phyloP scores from a whole-genome alignment of 2,329 filamentous ascomycete genomes.

The Meredithiella fracta region DNA sequence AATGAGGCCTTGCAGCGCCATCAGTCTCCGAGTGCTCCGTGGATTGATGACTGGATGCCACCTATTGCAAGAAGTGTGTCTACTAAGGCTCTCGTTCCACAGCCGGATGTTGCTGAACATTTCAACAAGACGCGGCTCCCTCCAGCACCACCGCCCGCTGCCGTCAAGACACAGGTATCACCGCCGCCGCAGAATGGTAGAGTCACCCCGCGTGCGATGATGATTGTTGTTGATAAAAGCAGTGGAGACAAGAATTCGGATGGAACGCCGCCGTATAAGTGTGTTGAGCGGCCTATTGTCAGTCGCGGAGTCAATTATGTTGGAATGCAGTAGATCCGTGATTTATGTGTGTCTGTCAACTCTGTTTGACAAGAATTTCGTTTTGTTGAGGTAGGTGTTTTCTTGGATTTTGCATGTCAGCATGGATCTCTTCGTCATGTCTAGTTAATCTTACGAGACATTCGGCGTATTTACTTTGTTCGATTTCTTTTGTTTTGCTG shows the following conservation, averaged over 20 bases:
- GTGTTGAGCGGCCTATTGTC: slow-evolving; percentile 3
- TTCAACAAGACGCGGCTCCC: neutral
- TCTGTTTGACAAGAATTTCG: too few relatives aligned
- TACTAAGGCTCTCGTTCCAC: neutral
- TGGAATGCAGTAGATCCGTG: too few relatives aligned
- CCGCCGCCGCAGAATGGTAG: neutral
- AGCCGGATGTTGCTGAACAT: too few relatives aligned
- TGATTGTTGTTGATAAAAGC: neutral
- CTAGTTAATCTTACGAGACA: too few relatives aligned
- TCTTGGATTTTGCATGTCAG: too few relatives aligned
- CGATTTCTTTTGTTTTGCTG: too few relatives aligned
- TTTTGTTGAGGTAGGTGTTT: too few relatives aligned
- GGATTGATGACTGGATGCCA: slow-evolving; percentile 13
- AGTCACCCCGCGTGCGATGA: slow-evolving; percentile 6
- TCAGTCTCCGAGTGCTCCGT: neutral
- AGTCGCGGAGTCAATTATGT: neutral
- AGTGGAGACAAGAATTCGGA: neutral
- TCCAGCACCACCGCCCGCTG: too few relatives aligned
- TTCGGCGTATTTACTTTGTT: too few relatives aligned
- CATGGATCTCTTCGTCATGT: too few relatives aligned
- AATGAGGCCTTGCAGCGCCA: slow-evolving; percentile 1
- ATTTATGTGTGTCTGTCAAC: too few relatives aligned
- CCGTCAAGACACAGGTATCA: neutral
- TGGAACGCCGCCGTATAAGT: neutral
- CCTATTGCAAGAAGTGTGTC: slow-evolving; percentile 2